Percentiles rank a stretch among this genome's conserved stretches.
Conservation (phyloP, 164 flowering plant genomes). For the Tinospora cordifolia region DNA sequence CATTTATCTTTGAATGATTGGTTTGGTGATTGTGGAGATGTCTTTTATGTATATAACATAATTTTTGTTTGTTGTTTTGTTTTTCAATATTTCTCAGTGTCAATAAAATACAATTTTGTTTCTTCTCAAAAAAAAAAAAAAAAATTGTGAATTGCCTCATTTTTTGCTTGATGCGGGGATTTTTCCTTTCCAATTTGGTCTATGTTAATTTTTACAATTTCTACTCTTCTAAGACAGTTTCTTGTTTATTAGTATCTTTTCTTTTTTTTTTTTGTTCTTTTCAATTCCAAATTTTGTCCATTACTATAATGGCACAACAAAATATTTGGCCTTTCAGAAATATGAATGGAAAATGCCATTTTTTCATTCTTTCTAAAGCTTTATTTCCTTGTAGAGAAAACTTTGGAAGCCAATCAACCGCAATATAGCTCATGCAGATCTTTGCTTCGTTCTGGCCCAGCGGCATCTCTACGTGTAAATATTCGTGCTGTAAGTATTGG, state of each 20-base stretch:
- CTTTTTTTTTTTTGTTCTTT: background rate
- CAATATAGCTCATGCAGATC: conserved; percentile 54
- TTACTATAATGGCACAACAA: background rate
- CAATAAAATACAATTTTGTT: too few relatives aligned
- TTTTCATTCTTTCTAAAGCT: background rate
- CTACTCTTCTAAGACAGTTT: background rate
- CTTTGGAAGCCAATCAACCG: conserved; percentile 59
- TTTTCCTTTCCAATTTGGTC: too few relatives aligned
- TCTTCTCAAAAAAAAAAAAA: too few relatives aligned
- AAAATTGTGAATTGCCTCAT: too few relatives aligned
- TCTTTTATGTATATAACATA: too few relatives aligned
- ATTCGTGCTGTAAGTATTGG: conserved; percentile 76
- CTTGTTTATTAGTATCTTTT: background rate
- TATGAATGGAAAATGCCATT: background rate
- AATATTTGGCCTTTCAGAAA: background rate
- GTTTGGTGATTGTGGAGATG: too few relatives aligned
- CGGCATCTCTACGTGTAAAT: conserved; percentile 83
- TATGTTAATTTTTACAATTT: background rate
- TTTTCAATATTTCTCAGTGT: too few relatives aligned
- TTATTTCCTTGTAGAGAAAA: conserved; percentile 42
- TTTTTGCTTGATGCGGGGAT: too few relatives aligned
- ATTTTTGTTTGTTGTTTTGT: too few relatives aligned
- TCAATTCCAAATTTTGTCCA: background rate
- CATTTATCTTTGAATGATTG: too few relatives aligned
- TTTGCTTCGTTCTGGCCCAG: conserved; percentile 85